These are phyloP conservation scores for Leccinum fallax DNA, from an alignment of 1,284 basidiomycete genomes.

Conservation along the genomic window DNA sequence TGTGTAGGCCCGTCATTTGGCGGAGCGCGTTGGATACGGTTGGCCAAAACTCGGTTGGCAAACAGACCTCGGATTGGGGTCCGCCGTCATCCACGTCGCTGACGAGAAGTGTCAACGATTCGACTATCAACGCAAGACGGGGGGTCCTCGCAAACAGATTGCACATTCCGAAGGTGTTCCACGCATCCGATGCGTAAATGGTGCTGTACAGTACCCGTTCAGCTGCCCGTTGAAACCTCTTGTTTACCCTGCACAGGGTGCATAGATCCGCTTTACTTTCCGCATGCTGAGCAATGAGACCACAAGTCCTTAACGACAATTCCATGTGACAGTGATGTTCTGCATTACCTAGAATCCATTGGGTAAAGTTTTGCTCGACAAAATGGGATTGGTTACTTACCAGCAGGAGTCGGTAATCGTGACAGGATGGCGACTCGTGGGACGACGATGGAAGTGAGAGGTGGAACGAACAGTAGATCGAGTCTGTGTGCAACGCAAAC, in stretches of 20 bases:
- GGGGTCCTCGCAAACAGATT: conserved; percentile 46
- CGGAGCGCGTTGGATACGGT: conserved; percentile 50
- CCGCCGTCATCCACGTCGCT: conserved; percentile 14
- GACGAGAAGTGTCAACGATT: conserved; percentile 52
- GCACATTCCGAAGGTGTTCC: conserved; percentile 46
- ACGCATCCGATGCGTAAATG: conserved; percentile 46
- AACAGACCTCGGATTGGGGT: conserved; percentile 2
- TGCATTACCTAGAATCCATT: conserved; percentile 20
- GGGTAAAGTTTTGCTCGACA: background rate
- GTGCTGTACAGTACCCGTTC: conserved; percentile 63
- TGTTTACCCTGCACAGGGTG: conserved; percentile 57
- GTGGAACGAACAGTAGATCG: background rate
- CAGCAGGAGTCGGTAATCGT: background rate
- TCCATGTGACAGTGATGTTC: conserved; percentile 44
- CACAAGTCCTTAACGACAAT: conserved; percentile 57
- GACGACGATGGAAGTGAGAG: background rate
- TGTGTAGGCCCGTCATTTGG: conserved; percentile 46
- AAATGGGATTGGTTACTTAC: conserved; percentile 12
- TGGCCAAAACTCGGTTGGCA: conserved; percentile 51
- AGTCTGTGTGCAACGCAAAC: background rate
- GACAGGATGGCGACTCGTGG: background rate
- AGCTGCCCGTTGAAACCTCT: conserved; percentile 52
- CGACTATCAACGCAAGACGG: conserved; percentile 52
- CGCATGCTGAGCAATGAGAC: conserved; percentile 54
- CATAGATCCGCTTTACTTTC: conserved; percentile 54